Conservation (phyloP, 2,329 filamentous ascomycete genomes). For the Penicillium sp. region DNA sequence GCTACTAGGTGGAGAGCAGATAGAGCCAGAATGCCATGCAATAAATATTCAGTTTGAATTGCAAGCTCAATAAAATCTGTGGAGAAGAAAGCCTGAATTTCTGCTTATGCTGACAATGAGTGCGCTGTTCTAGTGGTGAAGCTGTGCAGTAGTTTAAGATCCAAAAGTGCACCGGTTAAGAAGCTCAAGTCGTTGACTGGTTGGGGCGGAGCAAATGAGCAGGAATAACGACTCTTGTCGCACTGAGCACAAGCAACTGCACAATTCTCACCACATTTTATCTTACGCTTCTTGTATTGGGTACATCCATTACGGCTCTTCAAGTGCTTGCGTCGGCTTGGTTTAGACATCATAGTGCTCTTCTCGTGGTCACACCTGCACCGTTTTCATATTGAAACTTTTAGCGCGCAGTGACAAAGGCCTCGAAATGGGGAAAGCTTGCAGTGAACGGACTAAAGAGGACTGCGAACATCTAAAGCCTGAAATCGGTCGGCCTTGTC, state of each 20-base stretch:
- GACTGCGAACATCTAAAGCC: no score
- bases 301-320: constrained; percentile 3
- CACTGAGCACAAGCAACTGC: background rate
- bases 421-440: background rate
- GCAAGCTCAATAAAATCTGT: background rate
- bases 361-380: no score
- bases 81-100: background rate
- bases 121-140: background rate
- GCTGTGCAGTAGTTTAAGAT: background rate
- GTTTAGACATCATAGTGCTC: background rate
- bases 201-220: background rate
- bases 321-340: constrained; percentile 1
- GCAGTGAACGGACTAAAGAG: no score
- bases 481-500: background rate
- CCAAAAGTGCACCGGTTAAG: background rate
- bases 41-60: background rate
- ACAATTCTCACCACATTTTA: constrained; percentile 2
- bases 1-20: background rate
- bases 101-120: background rate
- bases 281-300: constrained; percentile 1
- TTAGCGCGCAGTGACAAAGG: no score
- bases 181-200: background rate
- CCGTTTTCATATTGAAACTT: no score
- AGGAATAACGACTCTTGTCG: background rate
- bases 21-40: background rate